Base-by-base conservation (phyloP, 2,329 filamentous ascomycete genomes). In the Alternaria infectoria region DNA sequence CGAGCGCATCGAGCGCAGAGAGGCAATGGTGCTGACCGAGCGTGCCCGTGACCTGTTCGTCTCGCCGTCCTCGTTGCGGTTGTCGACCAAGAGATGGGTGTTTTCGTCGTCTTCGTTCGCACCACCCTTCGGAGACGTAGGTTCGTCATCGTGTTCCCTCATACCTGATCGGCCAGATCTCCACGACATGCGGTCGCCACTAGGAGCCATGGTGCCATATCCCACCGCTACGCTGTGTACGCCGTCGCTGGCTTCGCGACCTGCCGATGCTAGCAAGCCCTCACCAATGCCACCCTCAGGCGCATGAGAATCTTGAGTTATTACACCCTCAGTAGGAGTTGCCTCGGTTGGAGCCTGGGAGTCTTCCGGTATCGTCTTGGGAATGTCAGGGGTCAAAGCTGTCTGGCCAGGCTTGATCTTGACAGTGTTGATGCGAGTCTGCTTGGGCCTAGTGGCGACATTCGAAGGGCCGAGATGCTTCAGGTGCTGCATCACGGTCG, bases 401-500 rank as follows among this genome's bases (percentile, higher is more conserved):
- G 83, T 83, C 57, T 84, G 49, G 28, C 83, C 86, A 13, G 87
- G 88, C 75, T 90, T 90, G 77, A 90, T 90, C 77, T 90, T 90
- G 65, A 90, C 88, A 10, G 84, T 85, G 61, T 84, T 84, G 76
- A 87, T 89, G 36, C 88, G 86, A 7, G 88, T 90, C 36, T 85
- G 79, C 57, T 87, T 86, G 3, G 88, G 88, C 45, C 85, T 82
- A 65, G 83, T 88, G 19, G 88, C 88, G 15, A 86, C 81, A 69
- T 90, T 90, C 17, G 87, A 89, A 0, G 88, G 88, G 5, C 88
- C 88, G 3, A 90, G 82, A 70, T 90, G 87, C 71, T 87, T 88
- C 19, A 90, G 77, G 61, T 90, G 88, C 70, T 89, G 83, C 51
- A 83, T 83, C 54, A 89, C 79, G 28, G 88, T 86, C 43, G 86